Evolutionary conservation across 2,329 filamentous ascomycete species (phyloP), one percentile per base, ranked within the genome.

Genomic region (Arthrobotrys sphaeroides): DNA sequence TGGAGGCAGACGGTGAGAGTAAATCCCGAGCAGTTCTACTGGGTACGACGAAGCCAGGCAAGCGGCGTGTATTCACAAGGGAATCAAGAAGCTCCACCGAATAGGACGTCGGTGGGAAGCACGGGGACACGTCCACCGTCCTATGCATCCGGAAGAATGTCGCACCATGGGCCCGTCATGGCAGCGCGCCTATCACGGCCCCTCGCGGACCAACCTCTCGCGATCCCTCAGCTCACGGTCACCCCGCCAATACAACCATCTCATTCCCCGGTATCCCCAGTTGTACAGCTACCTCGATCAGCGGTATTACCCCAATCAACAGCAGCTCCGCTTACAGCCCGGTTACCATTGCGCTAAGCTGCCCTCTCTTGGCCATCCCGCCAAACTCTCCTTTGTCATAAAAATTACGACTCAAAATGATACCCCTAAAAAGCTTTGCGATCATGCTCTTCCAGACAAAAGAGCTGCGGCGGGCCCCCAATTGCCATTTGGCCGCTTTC

Each of bases 21-120:
- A 38, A 80, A 80, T 42, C 79, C 79, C 7, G 74, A 77, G 10
- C 74, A 79, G 31, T 80, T 80, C 43, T 80, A 78, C 55, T 80
- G 78, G 78, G 73, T 78, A 7, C 67, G 78, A 22, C 72, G 78
- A 26, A 73, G 57, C 51, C 59, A 74, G 40, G 24, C 55, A 16
- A 33, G 47, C 2, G 73, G 70, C 16, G 61, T 75, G 26, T 60
- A 69, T 20, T 57, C 57, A 3, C 64, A 64, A 26, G 38, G 43
- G 5, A 31, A 26, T n/a, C 51, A 69, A 20, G 57, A 47, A 26
- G n/a, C 42, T 3, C 47, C 40, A 38, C 51, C 64, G 5, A 53
- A 31, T 31, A 60, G 72, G 20, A 69, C 18, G 22, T 75, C 72
- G 20, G 62, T 65, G 5, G 60, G 61, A 10, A 77, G 72, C 24